Evolutionary conservation across 2,329 filamentous ascomycete genomes (phyloP).

Genomic region (Neoarthrinium moseri): DNA sequence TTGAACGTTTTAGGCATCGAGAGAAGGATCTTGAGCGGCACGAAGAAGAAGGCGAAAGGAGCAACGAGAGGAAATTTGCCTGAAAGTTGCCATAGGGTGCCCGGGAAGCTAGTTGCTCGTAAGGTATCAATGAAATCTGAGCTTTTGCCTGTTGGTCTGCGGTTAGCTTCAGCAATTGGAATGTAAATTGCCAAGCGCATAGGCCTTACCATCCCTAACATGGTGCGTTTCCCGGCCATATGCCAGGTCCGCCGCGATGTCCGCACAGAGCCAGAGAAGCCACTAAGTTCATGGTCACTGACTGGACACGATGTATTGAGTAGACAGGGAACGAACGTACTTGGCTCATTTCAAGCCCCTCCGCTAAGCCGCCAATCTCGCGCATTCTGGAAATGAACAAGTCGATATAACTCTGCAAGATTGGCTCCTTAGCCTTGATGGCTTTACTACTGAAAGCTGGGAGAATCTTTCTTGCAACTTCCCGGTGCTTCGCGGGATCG

Average conservation of each 20-base stretch:
- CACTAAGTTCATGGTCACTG: too few species aligned
- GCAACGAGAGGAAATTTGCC: constrained; percentile 16
- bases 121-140: constrained; percentile 9
- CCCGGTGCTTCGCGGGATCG: constrained; percentile 1
- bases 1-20: constrained; percentile 1
- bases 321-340: too few species aligned
- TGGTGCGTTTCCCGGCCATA: too few species aligned
- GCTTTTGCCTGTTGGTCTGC: constrained; percentile 2
- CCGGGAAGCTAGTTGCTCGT: constrained; percentile 10
- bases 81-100: constrained; percentile 10
- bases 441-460: constrained; percentile 16
- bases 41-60: constrained; percentile 14
- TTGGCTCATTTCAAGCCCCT: not conserved
- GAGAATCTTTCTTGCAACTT: constrained; percentile 15
- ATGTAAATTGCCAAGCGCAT: too few species aligned
- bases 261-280: constrained; percentile 20
- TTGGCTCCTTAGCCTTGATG: constrained; percentile 15
- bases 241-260: constrained; percentile 17
- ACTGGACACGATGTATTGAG: too few species aligned
- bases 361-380: constrained; percentile 7
- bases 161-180: too few species aligned
- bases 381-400: constrained; percentile 16
- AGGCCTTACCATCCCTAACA: too few species aligned
- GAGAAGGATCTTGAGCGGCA: constrained; percentile 11
- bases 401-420: constrained; percentile 15